Conservation (phyloP, 257 asterid genomes). For the Euphrasia confusa region DNA sequence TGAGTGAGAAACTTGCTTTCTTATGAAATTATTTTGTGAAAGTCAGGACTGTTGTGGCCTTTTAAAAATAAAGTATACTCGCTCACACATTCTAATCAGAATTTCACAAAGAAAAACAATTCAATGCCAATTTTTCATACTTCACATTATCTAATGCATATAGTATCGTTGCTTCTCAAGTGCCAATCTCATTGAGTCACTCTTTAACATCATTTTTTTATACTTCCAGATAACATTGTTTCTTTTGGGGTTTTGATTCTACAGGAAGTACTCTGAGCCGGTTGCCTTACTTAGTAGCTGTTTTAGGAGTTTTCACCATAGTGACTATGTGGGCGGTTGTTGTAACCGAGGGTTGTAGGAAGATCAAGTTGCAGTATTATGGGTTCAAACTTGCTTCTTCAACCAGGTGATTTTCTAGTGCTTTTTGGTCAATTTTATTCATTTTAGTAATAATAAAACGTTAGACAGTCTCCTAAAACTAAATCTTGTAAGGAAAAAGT, state of each 20-base stretch:
- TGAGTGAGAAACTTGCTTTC: background rate
- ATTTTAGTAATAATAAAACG: no score
- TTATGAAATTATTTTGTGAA: background rate
- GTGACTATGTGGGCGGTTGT: slow-evolving; percentile 97
- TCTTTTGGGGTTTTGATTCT: slow-evolving; percentile 23
- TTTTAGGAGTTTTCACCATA: slow-evolving; percentile 66
- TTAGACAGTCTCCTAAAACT: no score
- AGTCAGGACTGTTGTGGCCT: background rate
- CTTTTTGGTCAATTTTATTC: background rate
- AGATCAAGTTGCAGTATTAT: slow-evolving; percentile 88
- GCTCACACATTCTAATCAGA: background rate
- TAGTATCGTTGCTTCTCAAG: background rate
- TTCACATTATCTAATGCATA: background rate
- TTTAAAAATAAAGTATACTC: background rate
- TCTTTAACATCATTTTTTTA: slow-evolving; percentile 1
- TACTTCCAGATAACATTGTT: slow-evolving; percentile 16
- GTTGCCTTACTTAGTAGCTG: slow-evolving; percentile 74
- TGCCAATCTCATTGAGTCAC: slow-evolving; percentile 2
- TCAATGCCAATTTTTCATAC: background rate
- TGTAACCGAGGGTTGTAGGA: slow-evolving; percentile 96
- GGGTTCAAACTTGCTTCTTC: slow-evolving; percentile 97
- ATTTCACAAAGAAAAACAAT: background rate
- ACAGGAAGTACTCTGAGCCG: slow-evolving; percentile 85
- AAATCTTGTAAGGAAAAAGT: no score
- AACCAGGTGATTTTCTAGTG: slow-evolving; percentile 50